phyloP scores from a whole-genome alignment of 177 flowering plant genomes.

The Vitis hybrid region DNA sequence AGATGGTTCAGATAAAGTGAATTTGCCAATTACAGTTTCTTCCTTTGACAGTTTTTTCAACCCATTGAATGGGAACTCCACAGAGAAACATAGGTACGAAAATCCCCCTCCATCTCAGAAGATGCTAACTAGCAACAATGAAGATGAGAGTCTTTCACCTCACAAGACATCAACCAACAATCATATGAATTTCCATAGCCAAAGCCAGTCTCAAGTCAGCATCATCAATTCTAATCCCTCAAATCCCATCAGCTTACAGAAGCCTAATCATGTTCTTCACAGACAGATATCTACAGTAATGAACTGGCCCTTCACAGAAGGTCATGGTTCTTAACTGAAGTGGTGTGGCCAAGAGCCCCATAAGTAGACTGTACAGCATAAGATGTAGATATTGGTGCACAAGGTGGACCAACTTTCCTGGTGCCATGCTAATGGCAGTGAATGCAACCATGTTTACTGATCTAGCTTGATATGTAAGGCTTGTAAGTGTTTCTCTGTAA shows the following conservation, averaged over 20 bases:
- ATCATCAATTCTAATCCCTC: constrained; percentile 10
- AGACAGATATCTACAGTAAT: constrained; percentile 2
- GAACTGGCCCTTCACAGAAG: neutral
- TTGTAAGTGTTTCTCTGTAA: neutral
- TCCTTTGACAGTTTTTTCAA: constrained; percentile 17
- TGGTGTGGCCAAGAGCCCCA: no score
- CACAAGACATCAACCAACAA: neutral
- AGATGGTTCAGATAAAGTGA: constrained; percentile 14
- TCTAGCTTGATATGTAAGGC: neutral
- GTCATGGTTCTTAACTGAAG: neutral
- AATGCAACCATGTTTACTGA: neutral
- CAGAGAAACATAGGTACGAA: constrained; percentile 4
- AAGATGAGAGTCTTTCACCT: constrained; percentile 1
- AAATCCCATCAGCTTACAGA: constrained; percentile 14
- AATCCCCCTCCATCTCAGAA: constrained; percentile 6
- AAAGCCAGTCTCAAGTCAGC: constrained; percentile 9
- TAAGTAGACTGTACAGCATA: neutral
- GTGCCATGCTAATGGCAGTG: neutral
- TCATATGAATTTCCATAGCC: constrained; percentile 13
- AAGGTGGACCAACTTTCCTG: neutral
- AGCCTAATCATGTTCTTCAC: constrained; percentile 16
- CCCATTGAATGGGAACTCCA: constrained; percentile 21
- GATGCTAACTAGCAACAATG: neutral
- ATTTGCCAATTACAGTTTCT: constrained; percentile 17
- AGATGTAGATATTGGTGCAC: neutral